Evolutionary conservation across 768 basidiomycete genomes (phyloP).

Genomic region (Amanita rubescens): DNA sequence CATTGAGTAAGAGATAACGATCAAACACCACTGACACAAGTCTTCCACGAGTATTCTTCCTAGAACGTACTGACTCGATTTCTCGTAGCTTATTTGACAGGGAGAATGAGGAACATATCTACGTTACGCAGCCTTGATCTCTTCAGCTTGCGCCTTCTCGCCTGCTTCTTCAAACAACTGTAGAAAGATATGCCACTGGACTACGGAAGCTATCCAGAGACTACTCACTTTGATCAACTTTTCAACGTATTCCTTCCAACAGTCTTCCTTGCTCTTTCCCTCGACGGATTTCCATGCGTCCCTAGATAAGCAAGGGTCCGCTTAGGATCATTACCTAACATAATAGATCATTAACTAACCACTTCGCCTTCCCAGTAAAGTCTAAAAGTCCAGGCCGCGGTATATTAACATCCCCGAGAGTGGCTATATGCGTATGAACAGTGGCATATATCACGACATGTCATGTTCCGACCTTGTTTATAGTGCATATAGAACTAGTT

Average conservation of each 20-base stretch:
- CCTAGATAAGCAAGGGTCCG: conserved; percentile 35
- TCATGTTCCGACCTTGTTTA: conserved; percentile 71
- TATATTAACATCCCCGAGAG: conserved; percentile 63
- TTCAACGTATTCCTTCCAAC: conserved; percentile 66
- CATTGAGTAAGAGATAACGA: background rate
- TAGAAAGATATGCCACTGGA: conserved; percentile 6
- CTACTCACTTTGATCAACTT: conserved; percentile 60
- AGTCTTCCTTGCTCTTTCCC: conserved; percentile 67
- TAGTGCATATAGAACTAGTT: conserved; percentile 85
- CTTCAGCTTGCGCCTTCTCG: conserved; percentile 46
- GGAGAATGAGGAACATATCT: background rate
- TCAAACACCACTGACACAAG: conserved; percentile 6
- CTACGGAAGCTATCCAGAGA: background rate
- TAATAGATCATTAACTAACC: conserved; percentile 41
- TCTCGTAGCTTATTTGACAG: conserved; percentile 5
- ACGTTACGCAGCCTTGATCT: conserved; percentile 47
- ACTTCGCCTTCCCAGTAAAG: conserved; percentile 86
- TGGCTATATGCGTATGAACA: conserved; percentile 38
- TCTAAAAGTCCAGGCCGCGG: conserved; percentile 69
- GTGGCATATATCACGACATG: background rate
- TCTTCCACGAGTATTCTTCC: conserved; percentile 1
- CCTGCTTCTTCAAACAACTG: conserved; percentile 51
- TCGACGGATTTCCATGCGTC: conserved; percentile 78
- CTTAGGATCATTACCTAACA: background rate
- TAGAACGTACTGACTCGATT: background rate